Base-by-base conservation (phyloP, 2,329 filamentous ascomycete species). In the Trichoderma harzianum region DNA sequence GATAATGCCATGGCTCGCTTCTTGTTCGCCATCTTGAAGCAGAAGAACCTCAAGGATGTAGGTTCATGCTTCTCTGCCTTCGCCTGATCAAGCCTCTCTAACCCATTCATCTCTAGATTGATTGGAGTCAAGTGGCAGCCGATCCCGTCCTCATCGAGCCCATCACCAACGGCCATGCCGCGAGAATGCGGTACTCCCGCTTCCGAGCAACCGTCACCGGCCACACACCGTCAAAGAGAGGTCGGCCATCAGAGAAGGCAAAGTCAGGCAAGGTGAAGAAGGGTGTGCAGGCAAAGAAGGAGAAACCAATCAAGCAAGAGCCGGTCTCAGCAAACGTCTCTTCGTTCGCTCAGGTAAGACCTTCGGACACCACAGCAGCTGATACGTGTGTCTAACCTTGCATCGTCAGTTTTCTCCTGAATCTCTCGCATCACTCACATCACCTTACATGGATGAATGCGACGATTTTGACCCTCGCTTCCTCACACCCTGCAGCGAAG, bases 41-140 rank as follows among this genome's bases (percentile, higher is more conserved):
- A 90, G 80, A 89, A 88, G 80, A 86, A 84, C 72, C 84, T 89
- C 67, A 89, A 88, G 76, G 86, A 89, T 80, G 88, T 90, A 79
- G 84, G 88, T 83, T 51, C 73, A 26, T 24, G 21, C 39, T 5
- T 2, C 11, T 43, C 47, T 21, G 8, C 43, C 32, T 51, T 21
- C 60, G 14, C 34, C 61, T 63, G 36, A 57, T 21, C 32, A 39
- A 28, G 21, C 51, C 36, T n/a, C n/a, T 72, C 72, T 75, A 70
- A 77, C 76, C 58, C 28, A 3, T 26, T 10, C 16, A 4, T 62
- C 30, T 63, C 26, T 70, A 90, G 88, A 88, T 90, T 76, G 86
- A 90, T 77, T 90, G 88, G 88, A 86, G 86, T 73, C 79, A 84
- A 76, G 88, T 90, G 58, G 88, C 88, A 68, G 78, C 82, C 43